These are phyloP conservation scores for Phytophthora litchii DNA, from an alignment of 352 stramenopile species.

Conservation along the genomic window DNA sequence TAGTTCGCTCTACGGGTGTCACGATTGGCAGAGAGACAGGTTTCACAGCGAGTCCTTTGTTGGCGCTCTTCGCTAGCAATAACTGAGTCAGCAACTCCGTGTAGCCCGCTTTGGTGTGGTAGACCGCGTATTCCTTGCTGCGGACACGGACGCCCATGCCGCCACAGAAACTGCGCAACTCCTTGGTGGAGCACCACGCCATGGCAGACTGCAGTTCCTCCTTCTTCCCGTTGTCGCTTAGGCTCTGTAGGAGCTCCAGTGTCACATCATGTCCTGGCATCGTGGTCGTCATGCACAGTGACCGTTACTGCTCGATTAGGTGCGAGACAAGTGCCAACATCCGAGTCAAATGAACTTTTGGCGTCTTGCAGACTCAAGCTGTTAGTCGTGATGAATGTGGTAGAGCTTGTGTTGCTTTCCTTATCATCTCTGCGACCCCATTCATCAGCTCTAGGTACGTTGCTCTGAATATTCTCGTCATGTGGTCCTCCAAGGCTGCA, in stretches of 20 bases:
- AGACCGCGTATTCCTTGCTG: constrained; percentile 31
- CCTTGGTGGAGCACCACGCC: constrained; percentile 25
- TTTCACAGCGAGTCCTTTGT: constrained; percentile 9
- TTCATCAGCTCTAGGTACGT: not conserved
- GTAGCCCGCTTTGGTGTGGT: constrained; percentile 31
- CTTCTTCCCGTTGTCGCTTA: constrained; percentile 22
- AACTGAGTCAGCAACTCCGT: constrained; percentile 26
- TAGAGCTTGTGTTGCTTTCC: not conserved
- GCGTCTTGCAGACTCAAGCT: not conserved
- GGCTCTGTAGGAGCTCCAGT: constrained; percentile 26
- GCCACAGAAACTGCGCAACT: constrained; percentile 26
- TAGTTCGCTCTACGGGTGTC: constrained; percentile 10
- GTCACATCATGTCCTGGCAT: constrained; percentile 18
- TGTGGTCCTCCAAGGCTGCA: not conserved
- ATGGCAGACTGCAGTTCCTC: constrained; percentile 24
- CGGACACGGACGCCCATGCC: constrained; percentile 22
- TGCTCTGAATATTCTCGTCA: not conserved
- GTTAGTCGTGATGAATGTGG: not conserved
- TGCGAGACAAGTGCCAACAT: constrained; percentile 3
- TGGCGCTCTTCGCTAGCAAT: constrained; percentile 14
- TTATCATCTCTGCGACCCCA: not conserved
- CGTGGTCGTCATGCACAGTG: not conserved
- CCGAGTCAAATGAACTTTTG: not conserved
- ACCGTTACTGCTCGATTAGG: constrained; percentile 4
- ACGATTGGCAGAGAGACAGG: not conserved